Conservation (phyloP, 345 rosid species). For the Punica granatum region DNA sequence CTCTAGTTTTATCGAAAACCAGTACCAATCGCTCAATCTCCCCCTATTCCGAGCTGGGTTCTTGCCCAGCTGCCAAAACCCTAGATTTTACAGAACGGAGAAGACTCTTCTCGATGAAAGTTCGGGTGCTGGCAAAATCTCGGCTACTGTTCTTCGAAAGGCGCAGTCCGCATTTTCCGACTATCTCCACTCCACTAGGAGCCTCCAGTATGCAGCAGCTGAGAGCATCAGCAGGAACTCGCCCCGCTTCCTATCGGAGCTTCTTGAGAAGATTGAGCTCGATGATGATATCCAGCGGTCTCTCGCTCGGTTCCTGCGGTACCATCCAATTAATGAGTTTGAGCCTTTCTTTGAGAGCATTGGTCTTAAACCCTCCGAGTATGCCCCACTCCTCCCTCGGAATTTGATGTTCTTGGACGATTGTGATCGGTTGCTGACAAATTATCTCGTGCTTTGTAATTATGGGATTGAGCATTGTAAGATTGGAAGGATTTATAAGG, state of each 20-base stretch:
- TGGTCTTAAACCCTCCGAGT: constrained; percentile 55
- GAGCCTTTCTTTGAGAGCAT: constrained; percentile 86
- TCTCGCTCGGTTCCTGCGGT: constrained; percentile 43
- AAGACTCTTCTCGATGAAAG: constrained; percentile 1
- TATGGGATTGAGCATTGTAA: constrained; percentile 48
- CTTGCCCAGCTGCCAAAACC: constrained; percentile 20
- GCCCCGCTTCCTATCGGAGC: constrained; percentile 34
- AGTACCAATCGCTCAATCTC: constrained; percentile 10
- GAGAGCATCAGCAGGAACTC: constrained; percentile 66
- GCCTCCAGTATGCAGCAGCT: constrained; percentile 46
- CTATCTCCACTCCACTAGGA: constrained; percentile 59
- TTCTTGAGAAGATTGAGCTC: constrained; percentile 31
- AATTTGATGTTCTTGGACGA: constrained; percentile 59
- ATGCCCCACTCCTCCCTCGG: constrained; percentile 34
- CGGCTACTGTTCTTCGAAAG: constrained; percentile 25
- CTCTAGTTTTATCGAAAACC: constrained; percentile 20
- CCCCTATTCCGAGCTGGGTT: constrained; percentile 16
- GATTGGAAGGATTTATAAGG: constrained; percentile 55
- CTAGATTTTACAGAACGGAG: constrained; percentile 36
- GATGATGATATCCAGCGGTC: constrained; percentile 29
- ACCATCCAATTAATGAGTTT: constrained; percentile 80
- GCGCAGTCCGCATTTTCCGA: constrained; percentile 71
- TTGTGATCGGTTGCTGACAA: constrained; percentile 44
- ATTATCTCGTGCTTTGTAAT: constrained; percentile 51
- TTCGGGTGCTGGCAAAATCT: constrained; percentile 6